These are phyloP conservation scores for Hypoxylon sp. DNA, from an alignment of 2,329 filamentous ascomycete genomes.

Conservation along the genomic window DNA sequence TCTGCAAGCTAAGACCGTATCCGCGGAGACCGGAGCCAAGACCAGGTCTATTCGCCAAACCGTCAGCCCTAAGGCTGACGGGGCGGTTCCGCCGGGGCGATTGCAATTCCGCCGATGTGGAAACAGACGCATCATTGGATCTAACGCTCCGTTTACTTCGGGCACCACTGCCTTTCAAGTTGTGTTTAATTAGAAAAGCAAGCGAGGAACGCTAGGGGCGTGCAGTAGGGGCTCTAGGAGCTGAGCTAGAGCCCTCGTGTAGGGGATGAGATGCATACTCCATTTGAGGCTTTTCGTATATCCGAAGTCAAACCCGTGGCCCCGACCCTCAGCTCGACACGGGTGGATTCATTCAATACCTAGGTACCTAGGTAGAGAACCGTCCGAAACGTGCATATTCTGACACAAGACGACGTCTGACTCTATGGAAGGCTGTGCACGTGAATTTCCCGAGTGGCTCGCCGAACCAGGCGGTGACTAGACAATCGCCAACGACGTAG, in stretches of 20 bases:
- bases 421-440: constrained; percentile 9
- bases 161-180: constrained; percentile 16
- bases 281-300: constrained; percentile 8
- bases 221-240: background rate
- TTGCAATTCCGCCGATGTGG: constrained; percentile 17
- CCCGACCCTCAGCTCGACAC: constrained; percentile 21
- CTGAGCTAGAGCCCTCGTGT: background rate
- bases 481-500: constrained; percentile 2
- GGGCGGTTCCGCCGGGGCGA: constrained; percentile 11
- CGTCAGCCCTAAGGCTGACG: constrained; percentile 35
- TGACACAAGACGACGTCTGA: constrained; percentile 3
- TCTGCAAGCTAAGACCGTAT: constrained; percentile 25
- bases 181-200: constrained; percentile 8
- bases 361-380: background rate
- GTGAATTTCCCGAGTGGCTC: constrained; percentile 30
- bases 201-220: background rate
- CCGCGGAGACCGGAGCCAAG: constrained; percentile 11
- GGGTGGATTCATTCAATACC: background rate
- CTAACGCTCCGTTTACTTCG: constrained; percentile 1
- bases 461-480: constrained; percentile 11
- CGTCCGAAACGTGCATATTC: constrained; percentile 14
- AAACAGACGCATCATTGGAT: constrained; percentile 2
- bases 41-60: constrained; percentile 2
- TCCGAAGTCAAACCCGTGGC: constrained; percentile 15
- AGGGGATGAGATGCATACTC: background rate